Evolutionary conservation across 768 basidiomycete genomes (phyloP).

Genomic region (Tulasnella sp.): DNA sequence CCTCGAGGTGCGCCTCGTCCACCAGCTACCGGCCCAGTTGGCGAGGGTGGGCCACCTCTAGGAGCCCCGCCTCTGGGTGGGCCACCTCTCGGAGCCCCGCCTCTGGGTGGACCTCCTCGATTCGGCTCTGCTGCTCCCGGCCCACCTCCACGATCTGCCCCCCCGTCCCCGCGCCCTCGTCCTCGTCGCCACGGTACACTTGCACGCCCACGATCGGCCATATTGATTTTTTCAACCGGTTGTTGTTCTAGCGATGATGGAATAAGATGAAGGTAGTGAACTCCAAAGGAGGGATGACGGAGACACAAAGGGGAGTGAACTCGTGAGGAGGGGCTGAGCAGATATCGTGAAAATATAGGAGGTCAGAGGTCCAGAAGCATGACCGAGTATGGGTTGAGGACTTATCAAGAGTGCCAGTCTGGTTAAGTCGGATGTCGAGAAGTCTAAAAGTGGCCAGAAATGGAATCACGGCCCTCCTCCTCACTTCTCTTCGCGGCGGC

Average conservation of each 20-base stretch:
- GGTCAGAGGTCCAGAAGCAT: background rate
- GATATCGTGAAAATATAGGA: background rate
- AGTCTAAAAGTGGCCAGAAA: no score
- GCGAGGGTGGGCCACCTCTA: background rate
- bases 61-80: background rate
- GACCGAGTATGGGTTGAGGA: background rate
- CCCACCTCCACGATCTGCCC: slow-evolving; percentile 5
- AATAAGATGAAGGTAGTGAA: background rate
- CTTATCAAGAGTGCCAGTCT: background rate
- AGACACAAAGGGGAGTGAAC: background rate
- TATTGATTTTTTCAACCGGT: background rate
- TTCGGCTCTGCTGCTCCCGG: background rate
- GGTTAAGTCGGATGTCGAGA: no score
- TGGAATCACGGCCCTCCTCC: no score
- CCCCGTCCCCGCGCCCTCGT: background rate
- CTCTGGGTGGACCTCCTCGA: no score
- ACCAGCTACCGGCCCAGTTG: background rate
- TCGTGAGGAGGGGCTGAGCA: background rate
- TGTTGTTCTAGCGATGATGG: background rate
- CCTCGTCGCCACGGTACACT: background rate
- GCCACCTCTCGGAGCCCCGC: background rate
- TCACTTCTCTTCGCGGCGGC: no score
- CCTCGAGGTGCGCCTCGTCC: background rate
- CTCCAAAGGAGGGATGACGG: background rate
- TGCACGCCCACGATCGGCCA: background rate